phyloP scores from a whole-genome alignment of 768 basidiomycete genomes.

The Tricholoma hemisulphureum region DNA sequence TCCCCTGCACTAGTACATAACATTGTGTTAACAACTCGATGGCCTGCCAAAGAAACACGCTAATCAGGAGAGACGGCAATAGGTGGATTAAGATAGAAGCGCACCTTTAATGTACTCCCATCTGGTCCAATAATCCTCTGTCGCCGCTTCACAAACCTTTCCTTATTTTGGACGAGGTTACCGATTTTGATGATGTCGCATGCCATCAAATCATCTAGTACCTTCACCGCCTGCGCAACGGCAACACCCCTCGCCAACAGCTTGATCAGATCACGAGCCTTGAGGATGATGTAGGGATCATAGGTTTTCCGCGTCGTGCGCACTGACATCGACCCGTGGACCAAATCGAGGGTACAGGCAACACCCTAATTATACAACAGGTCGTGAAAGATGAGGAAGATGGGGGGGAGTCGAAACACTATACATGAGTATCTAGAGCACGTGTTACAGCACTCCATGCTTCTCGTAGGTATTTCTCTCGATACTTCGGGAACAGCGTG shows the following conservation, averaged over 20 bases:
- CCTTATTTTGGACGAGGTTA: slow-evolving; percentile 90
- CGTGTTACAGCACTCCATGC: slow-evolving; percentile 91
- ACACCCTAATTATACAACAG: slow-evolving; percentile 58
- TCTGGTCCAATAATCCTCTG: slow-evolving; percentile 97
- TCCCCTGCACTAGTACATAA: slow-evolving; percentile 97
- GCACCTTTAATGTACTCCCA: slow-evolving; percentile 93
- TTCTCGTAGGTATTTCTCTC: slow-evolving; percentile 94
- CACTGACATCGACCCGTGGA: slow-evolving; percentile 97
- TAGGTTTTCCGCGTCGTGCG: slow-evolving; percentile 95
- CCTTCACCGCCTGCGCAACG: slow-evolving; percentile 80
- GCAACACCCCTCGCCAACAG: slow-evolving; percentile 91
- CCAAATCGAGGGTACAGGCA: slow-evolving; percentile 87
- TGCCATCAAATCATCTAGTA: slow-evolving; percentile 84
- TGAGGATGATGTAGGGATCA: slow-evolving; percentile 95
- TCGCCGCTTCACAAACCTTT: slow-evolving; percentile 91
- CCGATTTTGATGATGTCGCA: slow-evolving; percentile 99
- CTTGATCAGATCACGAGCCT: slow-evolving; percentile 95
- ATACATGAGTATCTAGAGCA: slow-evolving; percentile 77
- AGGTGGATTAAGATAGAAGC: slow-evolving; percentile 12
- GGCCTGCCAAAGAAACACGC: slow-evolving; percentile 53
- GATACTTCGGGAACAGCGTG: slow-evolving; percentile 96
- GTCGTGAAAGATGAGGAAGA: neutral
- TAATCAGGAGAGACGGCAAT: neutral
- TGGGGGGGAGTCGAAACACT: slow-evolving; percentile 10
- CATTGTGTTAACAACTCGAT: slow-evolving; percentile 96